These are phyloP conservation scores for Coemansia sp. DNA, from an alignment of 192 early-diverging fungal genomes.

Conservation along the genomic window DNA sequence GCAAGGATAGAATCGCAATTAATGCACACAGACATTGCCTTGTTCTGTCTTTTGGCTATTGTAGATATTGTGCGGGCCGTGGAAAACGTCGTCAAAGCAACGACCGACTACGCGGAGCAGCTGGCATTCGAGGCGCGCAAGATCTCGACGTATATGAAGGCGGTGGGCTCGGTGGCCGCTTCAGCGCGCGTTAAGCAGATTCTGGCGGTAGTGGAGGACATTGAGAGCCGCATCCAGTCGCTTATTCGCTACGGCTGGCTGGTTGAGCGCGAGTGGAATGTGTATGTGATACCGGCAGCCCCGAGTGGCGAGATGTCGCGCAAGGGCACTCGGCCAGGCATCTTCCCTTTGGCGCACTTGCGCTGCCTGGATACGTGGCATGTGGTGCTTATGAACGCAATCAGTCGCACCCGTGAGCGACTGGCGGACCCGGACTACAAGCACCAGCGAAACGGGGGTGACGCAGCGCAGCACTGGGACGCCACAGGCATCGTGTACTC, in stretches of 20 bases:
- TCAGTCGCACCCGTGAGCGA: slow-evolving; percentile 26
- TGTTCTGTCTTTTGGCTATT: background rate
- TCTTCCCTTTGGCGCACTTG: slow-evolving; percentile 34
- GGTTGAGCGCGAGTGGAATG: slow-evolving; percentile 45
- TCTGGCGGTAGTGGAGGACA: slow-evolving; percentile 27
- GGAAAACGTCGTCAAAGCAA: slow-evolving; percentile 29
- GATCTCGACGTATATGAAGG: slow-evolving; percentile 34
- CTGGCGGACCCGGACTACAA: slow-evolving; percentile 17
- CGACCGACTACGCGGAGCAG: slow-evolving; percentile 36
- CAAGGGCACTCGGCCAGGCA: background rate
- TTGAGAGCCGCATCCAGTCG: slow-evolving; percentile 44
- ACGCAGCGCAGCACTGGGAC: slow-evolving; percentile 18
- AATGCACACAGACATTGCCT: slow-evolving; percentile 19
- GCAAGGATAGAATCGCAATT: slow-evolving; percentile 12
- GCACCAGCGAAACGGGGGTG: background rate
- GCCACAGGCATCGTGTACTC: slow-evolving; percentile 15
- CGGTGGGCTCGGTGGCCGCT: slow-evolving; percentile 32
- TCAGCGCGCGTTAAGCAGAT: slow-evolving; percentile 33
- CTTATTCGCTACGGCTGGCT: slow-evolving; percentile 52
- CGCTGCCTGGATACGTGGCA: slow-evolving; percentile 42
- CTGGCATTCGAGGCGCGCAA: slow-evolving; percentile 38
- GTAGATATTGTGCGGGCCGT: slow-evolving; percentile 43
- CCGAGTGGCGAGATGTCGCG: slow-evolving; percentile 6
- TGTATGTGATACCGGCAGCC: slow-evolving; percentile 22
- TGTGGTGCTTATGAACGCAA: slow-evolving; percentile 27